Evolutionary conservation across 352 stramenopile species (phyloP).

Genomic region (Phytophthora capsici): DNA sequence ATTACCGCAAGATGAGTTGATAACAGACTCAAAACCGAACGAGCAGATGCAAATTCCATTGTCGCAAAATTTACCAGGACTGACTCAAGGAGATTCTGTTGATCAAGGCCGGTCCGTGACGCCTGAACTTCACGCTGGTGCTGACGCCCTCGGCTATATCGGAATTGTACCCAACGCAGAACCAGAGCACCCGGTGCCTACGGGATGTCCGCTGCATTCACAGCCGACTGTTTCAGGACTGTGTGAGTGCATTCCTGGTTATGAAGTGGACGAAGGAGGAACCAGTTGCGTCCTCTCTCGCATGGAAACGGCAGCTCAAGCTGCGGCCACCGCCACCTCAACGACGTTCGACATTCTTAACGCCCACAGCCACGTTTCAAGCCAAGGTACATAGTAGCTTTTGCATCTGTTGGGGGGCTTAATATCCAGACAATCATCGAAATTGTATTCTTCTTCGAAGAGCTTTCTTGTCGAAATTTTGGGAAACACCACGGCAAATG

Average conservation of each 20-base stretch:
- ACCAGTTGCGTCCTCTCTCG: constrained; percentile 42
- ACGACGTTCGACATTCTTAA: constrained; percentile 23
- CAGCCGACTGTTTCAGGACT: constrained; percentile 33
- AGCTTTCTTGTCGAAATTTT: too few relatives aligned
- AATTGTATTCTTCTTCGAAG: too few relatives aligned
- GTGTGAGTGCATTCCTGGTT: constrained; percentile 56
- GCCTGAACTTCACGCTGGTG: background rate
- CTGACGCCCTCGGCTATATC: background rate
- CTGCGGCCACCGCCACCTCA: constrained; percentile 12
- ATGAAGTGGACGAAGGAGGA: constrained; percentile 34
- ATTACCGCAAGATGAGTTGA: background rate
- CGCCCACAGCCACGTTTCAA: constrained; percentile 16
- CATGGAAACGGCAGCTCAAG: constrained; percentile 22
- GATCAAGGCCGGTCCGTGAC: background rate
- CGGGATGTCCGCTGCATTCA: constrained; percentile 46
- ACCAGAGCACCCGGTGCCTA: background rate
- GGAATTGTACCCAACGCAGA: constrained; percentile 7
- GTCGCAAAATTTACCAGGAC: background rate
- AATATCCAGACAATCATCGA: too few relatives aligned
- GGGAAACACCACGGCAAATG: background rate
- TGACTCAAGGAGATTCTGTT: background rate
- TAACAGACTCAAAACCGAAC: background rate
- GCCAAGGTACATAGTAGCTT: constrained; percentile 6
- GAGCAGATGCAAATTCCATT: background rate
- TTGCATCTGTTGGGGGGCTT: too few relatives aligned